Evolutionary conservation across 208 protist genomes (phyloP), one percentile per base, ranked within the genome.

Genomic region (Lotmaria passim): DNA sequence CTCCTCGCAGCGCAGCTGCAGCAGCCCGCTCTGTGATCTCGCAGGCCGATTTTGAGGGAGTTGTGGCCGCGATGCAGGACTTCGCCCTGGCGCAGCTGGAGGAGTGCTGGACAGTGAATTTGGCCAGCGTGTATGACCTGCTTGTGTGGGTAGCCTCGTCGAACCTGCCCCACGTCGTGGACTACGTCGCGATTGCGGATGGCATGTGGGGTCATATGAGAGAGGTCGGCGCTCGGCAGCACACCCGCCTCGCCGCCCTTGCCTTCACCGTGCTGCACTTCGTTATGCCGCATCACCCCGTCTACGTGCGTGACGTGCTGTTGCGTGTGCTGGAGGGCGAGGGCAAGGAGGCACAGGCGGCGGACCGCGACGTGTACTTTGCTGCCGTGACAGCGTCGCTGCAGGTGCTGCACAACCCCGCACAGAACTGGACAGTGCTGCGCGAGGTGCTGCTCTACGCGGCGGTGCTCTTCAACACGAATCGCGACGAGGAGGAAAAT

Each of bases 401-500:
- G 30, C 77, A 75, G 55, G 83, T 93, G 39, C 73, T 96, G 55
- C 77, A 79, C 30, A 33, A 85, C 62, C 83, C 81, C 4, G 8
- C 39, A 34, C 31, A 51, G 8, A 73, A 82, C 58, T 93, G 84
- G 82, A 51, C 74, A 10, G 48, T 69, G 19, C 53, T 95, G 62
- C 48, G 59, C 11, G 80, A 81, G 23, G 73, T 89, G 62, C 59
- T 96, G 19, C 74, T 95, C 17, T 75, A 93, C 19, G 67, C 80
- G 19, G 81, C 88, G 0, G 75, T 96, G 26, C 64, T 96, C 39
- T 87, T 86, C 75, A 93, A 89, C 67, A 74, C 74, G 2, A 77
- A 80, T 41, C 83, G 87, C 36, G 90, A 95, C 43, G 89, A 93
- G 61, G 92, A 95, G 65, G 82, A 85, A 57, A 79, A 82, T 33